These are phyloP conservation scores for Trifolium dubium DNA, from an alignment of 306 rosid genomes.

Conservation along the genomic window DNA sequence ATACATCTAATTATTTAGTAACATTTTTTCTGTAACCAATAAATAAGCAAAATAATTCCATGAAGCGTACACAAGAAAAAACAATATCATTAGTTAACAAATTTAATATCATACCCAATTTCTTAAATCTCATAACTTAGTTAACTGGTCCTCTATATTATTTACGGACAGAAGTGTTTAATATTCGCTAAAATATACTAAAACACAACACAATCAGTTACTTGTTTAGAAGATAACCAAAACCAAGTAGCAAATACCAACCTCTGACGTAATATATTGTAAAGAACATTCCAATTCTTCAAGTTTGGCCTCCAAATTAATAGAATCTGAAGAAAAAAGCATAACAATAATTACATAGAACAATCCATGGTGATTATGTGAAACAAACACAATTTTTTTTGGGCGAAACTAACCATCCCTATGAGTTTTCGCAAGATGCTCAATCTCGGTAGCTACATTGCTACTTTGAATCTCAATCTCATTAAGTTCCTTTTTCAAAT, in stretches of 20 bases:
- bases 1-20: background rate
- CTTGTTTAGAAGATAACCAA: conserved; percentile 18
- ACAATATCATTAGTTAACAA: background rate
- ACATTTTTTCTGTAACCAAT: background rate
- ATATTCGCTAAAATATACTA: background rate
- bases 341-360: conserved; percentile 2
- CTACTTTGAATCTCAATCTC: conserved; percentile 55
- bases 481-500: conserved; percentile 60
- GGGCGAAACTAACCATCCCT: conserved; percentile 55
- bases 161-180: background rate
- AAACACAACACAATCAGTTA: background rate
- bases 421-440: conserved; percentile 50
- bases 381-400: background rate
- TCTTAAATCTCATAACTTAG: background rate
- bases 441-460: conserved; percentile 52
- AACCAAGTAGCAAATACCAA: conserved; percentile 38
- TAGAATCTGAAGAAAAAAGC: conserved; percentile 55
- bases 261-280: conserved; percentile 61
- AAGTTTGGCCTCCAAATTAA: conserved; percentile 54
- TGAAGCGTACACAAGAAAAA: background rate
- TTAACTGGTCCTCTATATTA: background rate
- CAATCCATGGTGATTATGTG: background rate
- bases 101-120: background rate
- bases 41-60: background rate
- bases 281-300: conserved; percentile 60